Percentiles rank a stretch among this genome's conserved stretches.
Evolutionary conservation across 768 basidiomycete species (phyloP).

Genomic region (Leucocoprinus sp.): DNA sequence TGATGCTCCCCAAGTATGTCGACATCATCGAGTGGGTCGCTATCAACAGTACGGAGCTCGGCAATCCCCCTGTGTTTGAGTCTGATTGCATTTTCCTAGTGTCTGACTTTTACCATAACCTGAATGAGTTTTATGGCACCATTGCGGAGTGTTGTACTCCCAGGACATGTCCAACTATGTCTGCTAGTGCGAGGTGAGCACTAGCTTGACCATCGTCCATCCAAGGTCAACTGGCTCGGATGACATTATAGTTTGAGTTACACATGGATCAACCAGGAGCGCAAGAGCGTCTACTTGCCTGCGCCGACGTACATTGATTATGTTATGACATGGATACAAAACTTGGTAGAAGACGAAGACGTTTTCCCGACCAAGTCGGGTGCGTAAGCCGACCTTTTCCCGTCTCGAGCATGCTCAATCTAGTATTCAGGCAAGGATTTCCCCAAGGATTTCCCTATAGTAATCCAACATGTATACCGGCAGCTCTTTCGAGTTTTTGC

Average conservation of each 20-base stretch:
- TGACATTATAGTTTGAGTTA: slow-evolving; percentile 71
- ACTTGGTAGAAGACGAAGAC: slow-evolving; percentile 87
- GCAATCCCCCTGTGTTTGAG: slow-evolving; percentile 12
- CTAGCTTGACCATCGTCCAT: not conserved
- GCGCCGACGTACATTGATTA: slow-evolving; percentile 98
- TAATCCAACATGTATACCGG: slow-evolving; percentile 90
- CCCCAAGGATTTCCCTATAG: slow-evolving; percentile 79
- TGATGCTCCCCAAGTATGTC: slow-evolving; percentile 92
- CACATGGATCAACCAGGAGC: slow-evolving; percentile 88
- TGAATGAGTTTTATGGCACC: slow-evolving; percentile 95
- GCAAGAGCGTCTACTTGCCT: slow-evolving; percentile 78
- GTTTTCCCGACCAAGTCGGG: slow-evolving; percentile 96
- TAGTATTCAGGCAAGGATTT: slow-evolving; percentile 71
- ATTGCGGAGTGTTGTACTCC: slow-evolving; percentile 92
- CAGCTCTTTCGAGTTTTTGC: slow-evolving; percentile 97
- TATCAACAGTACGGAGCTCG: slow-evolving; percentile 50
- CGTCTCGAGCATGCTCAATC: not conserved
- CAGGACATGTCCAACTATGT: slow-evolving; percentile 86
- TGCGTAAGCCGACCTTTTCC: slow-evolving; percentile 23
- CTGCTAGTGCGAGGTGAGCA: slow-evolving; percentile 78
- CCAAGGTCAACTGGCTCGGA: not conserved
- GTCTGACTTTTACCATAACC: slow-evolving; percentile 95
- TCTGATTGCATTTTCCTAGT: slow-evolving; percentile 45
- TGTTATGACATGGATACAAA: slow-evolving; percentile 96
- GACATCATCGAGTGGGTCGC: slow-evolving; percentile 97